Percentiles rank a stretch among this genome's conserved stretches.
Evolutionary conservation across 495 filamentous ascomycete genomes (phyloP).

Genomic region (Letharia columbiana): DNA sequence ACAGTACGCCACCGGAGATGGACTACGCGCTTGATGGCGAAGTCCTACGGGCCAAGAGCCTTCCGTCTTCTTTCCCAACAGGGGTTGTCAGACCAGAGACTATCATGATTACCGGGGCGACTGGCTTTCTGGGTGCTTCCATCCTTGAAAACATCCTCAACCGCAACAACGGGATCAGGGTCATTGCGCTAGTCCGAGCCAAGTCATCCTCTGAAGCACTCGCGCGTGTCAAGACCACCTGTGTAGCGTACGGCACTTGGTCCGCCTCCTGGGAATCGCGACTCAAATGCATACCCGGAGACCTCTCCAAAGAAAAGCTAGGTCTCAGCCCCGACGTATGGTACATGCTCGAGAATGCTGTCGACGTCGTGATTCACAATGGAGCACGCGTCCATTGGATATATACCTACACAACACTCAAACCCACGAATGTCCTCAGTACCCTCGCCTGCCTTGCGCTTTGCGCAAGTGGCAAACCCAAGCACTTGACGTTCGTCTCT

Average conservation of each 20-base stretch:
- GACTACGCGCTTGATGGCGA: constrained; percentile 15
- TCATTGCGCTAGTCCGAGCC: constrained; percentile 71
- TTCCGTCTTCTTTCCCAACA: constrained; percentile 22
- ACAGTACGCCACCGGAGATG: constrained; percentile 17
- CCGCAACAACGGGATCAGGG: constrained; percentile 45
- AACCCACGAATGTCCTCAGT: constrained; percentile 68
- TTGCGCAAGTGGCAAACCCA: constrained; percentile 68
- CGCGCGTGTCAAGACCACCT: constrained; percentile 39
- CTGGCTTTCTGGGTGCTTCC: constrained; percentile 83
- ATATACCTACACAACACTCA: constrained; percentile 65
- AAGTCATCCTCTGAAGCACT: constrained; percentile 44
- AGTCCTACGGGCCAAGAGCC: constrained; percentile 7
- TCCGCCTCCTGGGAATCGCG: constrained; percentile 53
- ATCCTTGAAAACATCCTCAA: constrained; percentile 67
- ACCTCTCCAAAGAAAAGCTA: constrained; percentile 61
- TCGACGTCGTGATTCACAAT: constrained; percentile 83
- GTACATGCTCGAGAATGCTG: constrained; percentile 53
- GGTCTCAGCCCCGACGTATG: constrained; percentile 57
- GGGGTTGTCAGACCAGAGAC: constrained; percentile 37
- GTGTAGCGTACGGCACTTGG: constrained; percentile 72
- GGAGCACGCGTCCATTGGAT: constrained; percentile 87
- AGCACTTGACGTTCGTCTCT: constrained; percentile 74
- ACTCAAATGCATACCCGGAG: constrained; percentile 60
- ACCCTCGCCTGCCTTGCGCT: constrained; percentile 72
- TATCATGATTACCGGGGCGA: constrained; percentile 81